phyloP scores from a whole-genome alignment of 768 basidiomycete species.

The Auriscalpium microsporum region DNA sequence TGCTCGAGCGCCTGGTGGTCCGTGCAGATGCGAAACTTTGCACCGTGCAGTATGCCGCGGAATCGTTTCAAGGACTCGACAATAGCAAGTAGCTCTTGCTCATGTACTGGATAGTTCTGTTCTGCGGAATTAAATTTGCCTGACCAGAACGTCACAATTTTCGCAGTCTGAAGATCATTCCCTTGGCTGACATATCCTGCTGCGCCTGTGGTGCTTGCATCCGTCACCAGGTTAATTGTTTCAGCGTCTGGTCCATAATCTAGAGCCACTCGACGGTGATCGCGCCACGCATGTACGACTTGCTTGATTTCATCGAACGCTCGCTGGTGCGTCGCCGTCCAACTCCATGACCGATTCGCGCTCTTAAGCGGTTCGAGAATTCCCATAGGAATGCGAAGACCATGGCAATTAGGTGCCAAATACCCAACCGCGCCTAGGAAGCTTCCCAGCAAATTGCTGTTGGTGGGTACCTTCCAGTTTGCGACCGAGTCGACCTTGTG shows the following conservation, averaged over 20 bases:
- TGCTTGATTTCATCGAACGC: conserved; percentile 24
- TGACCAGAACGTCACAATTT: conserved; percentile 20
- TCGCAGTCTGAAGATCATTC: conserved; percentile 5
- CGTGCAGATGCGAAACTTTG: conserved; percentile 17
- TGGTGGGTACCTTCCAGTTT: conserved; percentile 23
- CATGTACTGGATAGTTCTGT: conserved; percentile 16
- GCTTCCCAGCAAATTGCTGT: conserved; percentile 21
- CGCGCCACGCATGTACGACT: conserved; percentile 9
- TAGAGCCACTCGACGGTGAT: conserved; percentile 15
- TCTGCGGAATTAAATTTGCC: conserved; percentile 24
- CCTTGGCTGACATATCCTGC: conserved; percentile 20
- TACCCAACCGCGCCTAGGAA: conserved; percentile 32
- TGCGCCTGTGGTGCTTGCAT: conserved; percentile 17
- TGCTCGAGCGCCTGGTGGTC: conserved; percentile 23
- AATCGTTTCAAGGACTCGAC: conserved; percentile 31
- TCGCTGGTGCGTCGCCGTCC: neutral
- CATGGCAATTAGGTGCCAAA: conserved; percentile 8
- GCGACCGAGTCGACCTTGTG: conserved; percentile 19
- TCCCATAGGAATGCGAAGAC: conserved; percentile 14
- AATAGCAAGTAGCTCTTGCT: conserved; percentile 19
- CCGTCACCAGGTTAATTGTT: conserved; percentile 18
- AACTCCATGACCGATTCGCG: neutral
- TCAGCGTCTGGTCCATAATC: conserved; percentile 19
- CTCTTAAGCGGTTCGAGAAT: conserved; percentile 10
- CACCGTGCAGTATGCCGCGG: conserved; percentile 18